Base-by-base conservation (phyloP, 768 basidiomycete genomes). In the Lactifluus pinguis region DNA sequence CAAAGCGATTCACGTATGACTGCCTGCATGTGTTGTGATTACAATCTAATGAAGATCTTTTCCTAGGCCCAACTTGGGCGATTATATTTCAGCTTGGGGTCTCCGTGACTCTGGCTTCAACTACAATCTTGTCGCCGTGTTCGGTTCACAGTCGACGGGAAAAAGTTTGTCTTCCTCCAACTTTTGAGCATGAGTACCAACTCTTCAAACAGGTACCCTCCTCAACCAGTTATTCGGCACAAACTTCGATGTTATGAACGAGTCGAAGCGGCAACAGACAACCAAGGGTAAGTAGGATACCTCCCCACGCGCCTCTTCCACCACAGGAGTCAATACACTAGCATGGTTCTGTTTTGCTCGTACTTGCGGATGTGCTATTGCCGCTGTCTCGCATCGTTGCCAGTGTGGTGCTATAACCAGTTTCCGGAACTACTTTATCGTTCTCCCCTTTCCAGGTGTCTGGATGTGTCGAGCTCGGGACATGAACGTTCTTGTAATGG, bases 221-320 rank as follows among this genome's bases (percentile, higher is more conserved):
- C 79, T 99, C 53, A 99, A 99, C 74, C 76, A 94, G 65, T 77
- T 99, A 54, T 99, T 98, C 68, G 95, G 95, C 6, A 98, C 95
- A 6, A 89, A 86, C n/a, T 99, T 99, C 73, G 95, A 95, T 72
- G 93, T 98, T 69, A 99, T 99, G 97, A 87, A 93, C 73, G 97
- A 98, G 74, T 83, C 88, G 13, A 81, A 80, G 68, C 80, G 97
- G 57, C 91, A 94, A 71, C 97, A 98, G 74, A 99, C 97, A 4
- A 99, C 97, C 30, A 98, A 98, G 76, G 97, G 94, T 89, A 60
- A 61, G 76, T 68, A 21, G 38, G 38, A 39, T 14, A 10, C 10
- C 38, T 39, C 13, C 38, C 38, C 38, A 13, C 13, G 10, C 38
- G 38, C 38, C 38, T 39, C 38, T 39, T 10, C 38, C 11, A 11